These are phyloP conservation scores for Beauveria brongniartii DNA, from an alignment of 2,329 filamentous ascomycete genomes.

Conservation along the genomic window DNA sequence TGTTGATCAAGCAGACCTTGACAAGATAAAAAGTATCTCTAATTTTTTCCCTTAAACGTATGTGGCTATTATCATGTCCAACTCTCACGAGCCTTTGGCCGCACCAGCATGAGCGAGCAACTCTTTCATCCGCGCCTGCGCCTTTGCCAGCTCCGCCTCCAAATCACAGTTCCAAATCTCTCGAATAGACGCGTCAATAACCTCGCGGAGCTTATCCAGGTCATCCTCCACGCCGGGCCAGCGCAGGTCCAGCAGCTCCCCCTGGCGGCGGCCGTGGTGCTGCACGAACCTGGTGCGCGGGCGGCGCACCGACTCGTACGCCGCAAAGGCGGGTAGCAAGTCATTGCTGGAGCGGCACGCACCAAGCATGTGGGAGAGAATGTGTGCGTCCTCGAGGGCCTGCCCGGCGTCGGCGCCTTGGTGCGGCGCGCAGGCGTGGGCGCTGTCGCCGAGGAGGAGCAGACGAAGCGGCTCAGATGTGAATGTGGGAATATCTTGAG, in stretches of 20 bases:
- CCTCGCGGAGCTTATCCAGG: neutral
- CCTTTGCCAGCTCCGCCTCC: slow-evolving; percentile 10
- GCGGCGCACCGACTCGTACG: slow-evolving; percentile 8
- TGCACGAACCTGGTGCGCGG: slow-evolving; percentile 10
- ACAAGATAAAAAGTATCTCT: no score
- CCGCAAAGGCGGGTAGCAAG: slow-evolving; percentile 1
- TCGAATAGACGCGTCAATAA: neutral
- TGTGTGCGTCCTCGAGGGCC: slow-evolving; percentile 12
- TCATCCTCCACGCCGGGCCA: slow-evolving; percentile 2
- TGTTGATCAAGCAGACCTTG: no score
- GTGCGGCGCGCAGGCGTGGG: slow-evolving; percentile 13
- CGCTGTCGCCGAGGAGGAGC: slow-evolving; percentile 12
- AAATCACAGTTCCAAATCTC: slow-evolving; percentile 12
- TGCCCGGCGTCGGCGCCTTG: slow-evolving; percentile 12
- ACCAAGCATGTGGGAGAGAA: slow-evolving; percentile 10
- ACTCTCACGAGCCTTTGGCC: neutral
- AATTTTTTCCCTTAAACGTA: no score
- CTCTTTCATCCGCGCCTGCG: neutral
- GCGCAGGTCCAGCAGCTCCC: slow-evolving; percentile 11
- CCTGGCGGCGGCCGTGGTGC: slow-evolving; percentile 7
- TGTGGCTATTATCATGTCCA: no score
- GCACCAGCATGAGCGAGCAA: neutral
- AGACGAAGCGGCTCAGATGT: slow-evolving; percentile 4
- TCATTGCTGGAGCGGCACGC: slow-evolving; percentile 1
- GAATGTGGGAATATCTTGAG: slow-evolving; percentile 7